A percentile compares a stretch with the other conserved stretches of the same genome.
phyloP scores from a whole-genome alignment of 2,329 filamentous ascomycete species.

The Dactylellina parvicollis region DNA sequence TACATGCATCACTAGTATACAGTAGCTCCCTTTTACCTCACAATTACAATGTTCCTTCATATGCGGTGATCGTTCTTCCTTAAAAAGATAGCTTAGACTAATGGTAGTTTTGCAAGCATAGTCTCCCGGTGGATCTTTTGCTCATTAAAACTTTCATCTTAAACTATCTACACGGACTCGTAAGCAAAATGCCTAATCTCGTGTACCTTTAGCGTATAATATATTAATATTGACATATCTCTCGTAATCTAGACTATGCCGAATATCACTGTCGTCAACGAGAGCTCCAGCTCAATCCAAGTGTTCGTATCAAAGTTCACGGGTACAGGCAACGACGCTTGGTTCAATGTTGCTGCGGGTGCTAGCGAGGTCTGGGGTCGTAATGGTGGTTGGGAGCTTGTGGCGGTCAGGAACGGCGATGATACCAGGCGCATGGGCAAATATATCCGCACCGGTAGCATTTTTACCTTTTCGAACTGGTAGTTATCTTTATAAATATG shows the following conservation, averaged over 20 bases:
- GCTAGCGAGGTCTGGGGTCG: constrained; percentile 16
- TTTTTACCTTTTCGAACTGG: background rate
- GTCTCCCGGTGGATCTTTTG: too few relatives aligned
- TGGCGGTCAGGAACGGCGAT: constrained; percentile 9
- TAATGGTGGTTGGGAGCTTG: constrained; percentile 26
- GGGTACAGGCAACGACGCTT: background rate
- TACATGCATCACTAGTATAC: too few relatives aligned
- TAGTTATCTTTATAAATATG: background rate
- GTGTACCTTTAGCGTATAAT: background rate
- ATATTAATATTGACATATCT: background rate
- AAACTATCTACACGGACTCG: too few relatives aligned
- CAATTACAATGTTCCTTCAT: too few relatives aligned
- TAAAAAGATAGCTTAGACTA: too few relatives aligned
- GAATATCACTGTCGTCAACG: constrained; percentile 20
- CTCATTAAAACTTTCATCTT: too few relatives aligned
- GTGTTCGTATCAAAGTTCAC: constrained; percentile 30
- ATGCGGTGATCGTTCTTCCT: too few relatives aligned
- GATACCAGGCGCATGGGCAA: constrained; percentile 1
- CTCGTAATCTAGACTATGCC: constrained; percentile 11
- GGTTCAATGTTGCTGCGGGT: constrained; percentile 6
- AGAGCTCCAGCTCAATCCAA: background rate
- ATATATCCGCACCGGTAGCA: constrained; percentile 11
- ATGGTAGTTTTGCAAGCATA: too few relatives aligned
- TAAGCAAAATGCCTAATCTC: too few relatives aligned
- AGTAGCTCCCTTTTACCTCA: too few relatives aligned